Conservation (phyloP, 2,329 filamentous ascomycete genomes). For the Trichoderma lentiforme region DNA sequence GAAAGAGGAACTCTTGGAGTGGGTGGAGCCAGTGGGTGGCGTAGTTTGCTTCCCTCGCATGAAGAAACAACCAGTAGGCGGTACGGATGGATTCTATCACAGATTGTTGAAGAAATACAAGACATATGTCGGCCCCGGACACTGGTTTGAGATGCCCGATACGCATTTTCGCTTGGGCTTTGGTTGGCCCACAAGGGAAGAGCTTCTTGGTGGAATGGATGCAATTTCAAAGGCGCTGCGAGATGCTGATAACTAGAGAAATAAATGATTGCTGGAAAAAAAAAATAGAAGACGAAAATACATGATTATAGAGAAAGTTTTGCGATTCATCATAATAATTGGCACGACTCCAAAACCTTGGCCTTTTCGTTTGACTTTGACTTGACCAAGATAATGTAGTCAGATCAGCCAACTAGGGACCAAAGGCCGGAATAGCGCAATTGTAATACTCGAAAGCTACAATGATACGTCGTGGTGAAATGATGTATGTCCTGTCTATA, state of each 20-base stretch:
- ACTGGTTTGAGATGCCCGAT: neutral
- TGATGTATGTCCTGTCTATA: neutral
- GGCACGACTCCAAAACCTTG: neutral
- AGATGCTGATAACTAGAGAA: neutral
- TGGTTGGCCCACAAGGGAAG: neutral
- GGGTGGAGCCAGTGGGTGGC: neutral
- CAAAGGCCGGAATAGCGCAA: neutral
- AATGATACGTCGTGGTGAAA: neutral
- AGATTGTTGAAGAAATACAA: neutral
- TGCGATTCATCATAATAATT: neutral
- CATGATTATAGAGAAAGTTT: neutral
- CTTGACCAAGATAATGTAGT: neutral
- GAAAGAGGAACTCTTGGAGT: neutral
- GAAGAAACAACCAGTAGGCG: neutral
- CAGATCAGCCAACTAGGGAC: neutral
- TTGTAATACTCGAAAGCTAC: neutral
- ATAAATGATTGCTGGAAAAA: neutral
- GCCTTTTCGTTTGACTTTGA: neutral
- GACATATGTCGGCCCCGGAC: neutral
- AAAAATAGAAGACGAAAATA: neutral
- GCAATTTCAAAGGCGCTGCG: neutral
- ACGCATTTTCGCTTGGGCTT: neutral
- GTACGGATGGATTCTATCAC: neutral
- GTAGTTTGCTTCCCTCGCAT: neutral
- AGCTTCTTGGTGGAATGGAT: neutral